Evolutionary conservation across 2,329 filamentous ascomycete genomes (phyloP).

Genomic region (Calcarisporium arbuscula): DNA sequence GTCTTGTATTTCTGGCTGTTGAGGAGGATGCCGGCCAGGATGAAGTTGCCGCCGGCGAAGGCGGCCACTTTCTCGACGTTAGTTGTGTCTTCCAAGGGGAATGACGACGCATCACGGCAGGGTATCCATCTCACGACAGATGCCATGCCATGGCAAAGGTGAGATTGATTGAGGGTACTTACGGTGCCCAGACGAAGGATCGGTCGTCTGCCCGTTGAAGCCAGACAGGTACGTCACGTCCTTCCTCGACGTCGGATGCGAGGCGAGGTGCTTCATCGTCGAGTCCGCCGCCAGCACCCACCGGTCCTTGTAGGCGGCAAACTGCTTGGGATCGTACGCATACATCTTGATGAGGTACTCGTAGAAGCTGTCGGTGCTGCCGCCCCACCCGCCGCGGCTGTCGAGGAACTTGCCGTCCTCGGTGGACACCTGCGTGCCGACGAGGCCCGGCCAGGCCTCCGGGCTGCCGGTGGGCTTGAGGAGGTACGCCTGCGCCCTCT

Average conservation of each 20-base stretch:
- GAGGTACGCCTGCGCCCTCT: constrained; percentile 65
- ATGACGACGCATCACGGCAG: too few species aligned
- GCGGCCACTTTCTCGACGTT: constrained; percentile 73
- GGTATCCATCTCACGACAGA: too few species aligned
- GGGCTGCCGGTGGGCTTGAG: constrained; percentile 50
- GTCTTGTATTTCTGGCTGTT: constrained; percentile 60
- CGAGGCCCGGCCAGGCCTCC: constrained; percentile 70
- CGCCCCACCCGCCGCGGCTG: constrained; percentile 66
- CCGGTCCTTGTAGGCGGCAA: constrained; percentile 59
- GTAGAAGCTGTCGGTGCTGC: constrained; percentile 74
- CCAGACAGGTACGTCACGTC: constrained; percentile 66
- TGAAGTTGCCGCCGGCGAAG: constrained; percentile 78
- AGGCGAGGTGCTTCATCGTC: constrained; percentile 63
- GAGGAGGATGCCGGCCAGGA: constrained; percentile 70
- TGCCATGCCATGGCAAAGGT: too few species aligned
- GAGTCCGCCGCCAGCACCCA: constrained; percentile 73
- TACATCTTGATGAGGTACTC: constrained; percentile 92
- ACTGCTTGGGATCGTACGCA: constrained; percentile 64
- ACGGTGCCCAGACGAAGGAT: constrained; percentile 44
- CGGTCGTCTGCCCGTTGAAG: constrained; percentile 40
- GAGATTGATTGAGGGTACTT: constrained; percentile 15
- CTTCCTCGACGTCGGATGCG: constrained; percentile 56
- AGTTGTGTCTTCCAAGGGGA: too few species aligned
- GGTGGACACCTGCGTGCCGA: constrained; percentile 62
- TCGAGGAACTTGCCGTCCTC: constrained; percentile 61